Base-by-base conservation (phyloP, 169 alveolate species). In the Plasmodium inui region DNA sequence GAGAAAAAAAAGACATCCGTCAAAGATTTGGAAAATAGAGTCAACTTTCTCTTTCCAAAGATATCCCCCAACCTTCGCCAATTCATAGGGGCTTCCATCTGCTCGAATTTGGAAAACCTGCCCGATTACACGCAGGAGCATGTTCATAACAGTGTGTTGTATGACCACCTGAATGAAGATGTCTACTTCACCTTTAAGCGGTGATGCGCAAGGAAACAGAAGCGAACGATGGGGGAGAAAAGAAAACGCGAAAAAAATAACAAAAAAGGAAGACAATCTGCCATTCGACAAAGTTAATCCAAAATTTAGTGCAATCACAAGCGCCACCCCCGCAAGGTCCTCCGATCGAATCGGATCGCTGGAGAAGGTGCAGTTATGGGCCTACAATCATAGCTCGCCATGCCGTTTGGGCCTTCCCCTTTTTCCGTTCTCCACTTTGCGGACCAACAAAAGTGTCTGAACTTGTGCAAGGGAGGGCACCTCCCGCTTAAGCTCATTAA, bases 21-120 rank as follows among this genome's bases (percentile, higher is more conserved):
- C 1, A 28, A 57, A 57, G 73, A 81, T n/a, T 74, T 86, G 34
- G 83, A 80, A 89, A 46, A 89, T 89, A 89, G 72, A 3, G 83
- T 89, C 14, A 55, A 89, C 37, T 89, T 89, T 80, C 57, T 89
- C 37, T 70, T 89, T 80, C 90, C 94, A 32, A 89, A 89, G 53
- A 81, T 79, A 26, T 44, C 94, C 32, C 94, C 94, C 30, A 78
- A 89, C 22, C 50, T 89, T 73, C 81, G 94, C 19, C 94, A 89
- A 67, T 89, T 89, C 82, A 22, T 80, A 39, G 94, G 94, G n/a
- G 94, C 94, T 39, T 89, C 94, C 32, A 78, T 89, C 46, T 89
- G 74, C 34, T 78, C 94, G 22, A 89, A 50, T 44, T 79, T 89
- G 50, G 91, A 89, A 12, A 89, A 80, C 53, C 44, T 89, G 32